phyloP scores from a whole-genome alignment of 169 alveolate genomes.

The Plasmodium ovale region DNA sequence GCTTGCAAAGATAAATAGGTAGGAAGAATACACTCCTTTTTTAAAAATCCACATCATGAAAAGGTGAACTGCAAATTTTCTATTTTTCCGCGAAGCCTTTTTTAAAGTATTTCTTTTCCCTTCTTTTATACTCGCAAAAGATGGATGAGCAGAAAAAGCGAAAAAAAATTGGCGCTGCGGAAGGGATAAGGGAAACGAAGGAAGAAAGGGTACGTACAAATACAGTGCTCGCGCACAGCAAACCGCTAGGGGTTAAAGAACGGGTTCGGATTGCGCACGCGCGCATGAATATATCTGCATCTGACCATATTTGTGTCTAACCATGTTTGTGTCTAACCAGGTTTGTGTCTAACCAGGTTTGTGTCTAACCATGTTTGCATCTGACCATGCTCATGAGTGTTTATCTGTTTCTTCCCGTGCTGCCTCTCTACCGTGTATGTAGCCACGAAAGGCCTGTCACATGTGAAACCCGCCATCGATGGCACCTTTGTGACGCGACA shows the following conservation, averaged over 20 bases:
- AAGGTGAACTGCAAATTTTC: no score
- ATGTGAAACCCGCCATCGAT: neutral
- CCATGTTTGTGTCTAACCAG: no score
- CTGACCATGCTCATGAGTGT: no score
- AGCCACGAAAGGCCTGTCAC: no score
- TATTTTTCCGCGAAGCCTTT: neutral
- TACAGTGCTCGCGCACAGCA: neutral
- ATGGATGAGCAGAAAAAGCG: constrained; percentile 19
- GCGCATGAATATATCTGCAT: no score
- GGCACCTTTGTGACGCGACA: neutral
- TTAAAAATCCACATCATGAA: neutral
- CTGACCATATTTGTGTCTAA: no score
- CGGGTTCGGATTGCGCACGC: no score
- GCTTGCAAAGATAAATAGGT: neutral
- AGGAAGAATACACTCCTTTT: neutral
- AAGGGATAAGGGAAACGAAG: constrained; percentile 11
- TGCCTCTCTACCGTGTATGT: no score
- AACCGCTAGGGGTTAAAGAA: neutral
- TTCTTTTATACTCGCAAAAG: neutral
- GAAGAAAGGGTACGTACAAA: constrained; percentile 46
- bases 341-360: no score
- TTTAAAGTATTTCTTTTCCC: neutral
- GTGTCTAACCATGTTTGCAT: no score
- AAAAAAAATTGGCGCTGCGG: constrained; percentile 22
- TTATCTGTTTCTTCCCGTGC: no score